phyloP scores from a whole-genome alignment of 805 yeast genomes.

The Metschnikowia matae region DNA sequence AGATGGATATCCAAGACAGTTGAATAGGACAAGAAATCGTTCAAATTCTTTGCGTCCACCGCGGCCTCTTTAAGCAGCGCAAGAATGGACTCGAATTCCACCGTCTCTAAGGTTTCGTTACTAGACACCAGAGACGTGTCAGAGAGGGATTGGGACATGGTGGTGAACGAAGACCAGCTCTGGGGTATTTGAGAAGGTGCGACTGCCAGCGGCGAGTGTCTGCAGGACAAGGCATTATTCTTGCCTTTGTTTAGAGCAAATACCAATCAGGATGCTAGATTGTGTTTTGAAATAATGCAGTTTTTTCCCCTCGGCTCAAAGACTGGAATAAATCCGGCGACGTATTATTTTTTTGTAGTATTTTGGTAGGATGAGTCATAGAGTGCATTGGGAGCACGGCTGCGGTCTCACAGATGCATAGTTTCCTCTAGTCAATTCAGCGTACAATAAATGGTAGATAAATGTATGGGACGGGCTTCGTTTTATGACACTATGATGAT shows the following conservation, averaged over 20 bases:
- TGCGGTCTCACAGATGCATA: too few species aligned
- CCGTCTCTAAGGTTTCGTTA: constrained; percentile 15
- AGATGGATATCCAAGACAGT: constrained; percentile 65
- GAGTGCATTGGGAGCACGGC: too few species aligned
- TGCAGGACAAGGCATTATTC: not conserved
- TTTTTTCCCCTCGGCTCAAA: too few species aligned
- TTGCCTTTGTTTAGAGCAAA: not conserved
- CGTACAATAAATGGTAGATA: too few species aligned
- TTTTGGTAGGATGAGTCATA: too few species aligned
- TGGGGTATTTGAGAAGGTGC: constrained; percentile 3
- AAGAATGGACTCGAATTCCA: constrained; percentile 24
- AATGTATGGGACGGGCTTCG: too few species aligned
- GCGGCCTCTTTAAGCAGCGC: constrained; percentile 29
- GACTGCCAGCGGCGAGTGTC: not conserved
- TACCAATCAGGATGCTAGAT: not conserved
- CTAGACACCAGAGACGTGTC: constrained; percentile 13
- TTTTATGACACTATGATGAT: too few species aligned
- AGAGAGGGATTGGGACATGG: constrained; percentile 14
- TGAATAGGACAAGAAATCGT: constrained; percentile 68
- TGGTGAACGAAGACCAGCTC: not conserved
- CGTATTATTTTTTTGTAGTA: too few species aligned
- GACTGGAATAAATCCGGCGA: too few species aligned
- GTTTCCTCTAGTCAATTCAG: too few species aligned
- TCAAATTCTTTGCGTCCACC: constrained; percentile 37
- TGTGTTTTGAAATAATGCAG: not conserved